Evolutionary conservation across 768 basidiomycete species (phyloP), one percentile per base, ranked within the genome.

Genomic region (Mycena polygramma): DNA sequence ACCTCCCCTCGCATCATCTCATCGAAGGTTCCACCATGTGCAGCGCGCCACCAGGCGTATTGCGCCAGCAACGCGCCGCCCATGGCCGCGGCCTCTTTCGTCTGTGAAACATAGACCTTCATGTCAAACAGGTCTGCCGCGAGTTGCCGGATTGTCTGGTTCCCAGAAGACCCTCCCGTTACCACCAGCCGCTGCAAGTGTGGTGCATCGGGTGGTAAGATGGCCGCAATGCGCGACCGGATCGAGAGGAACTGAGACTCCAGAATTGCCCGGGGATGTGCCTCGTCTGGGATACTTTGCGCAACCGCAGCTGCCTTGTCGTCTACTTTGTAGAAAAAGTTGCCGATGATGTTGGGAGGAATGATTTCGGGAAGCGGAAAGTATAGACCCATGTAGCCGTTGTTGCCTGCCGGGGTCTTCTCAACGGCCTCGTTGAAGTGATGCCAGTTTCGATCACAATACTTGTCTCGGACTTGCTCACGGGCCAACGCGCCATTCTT

Each of bases 301-400:
- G 82, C 73, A 5, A 73, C 54, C 24, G 81, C 76, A 2, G 78
- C 77, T 51, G 68, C 76, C 41, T 75, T 69, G 11, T 73, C 74
- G 53, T 77, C 57, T 15, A 81, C 74, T 30, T 80, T 79, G 26
- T 80, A 79, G 82, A 92, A 94, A 79, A 87, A 85, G 80, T 90
- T 86, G n/a, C 95, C 95, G 10, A 86, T 78, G 9, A 94, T 91
- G 64, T 88, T 88, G 20, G 90, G 89, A 4, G 95, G 95, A 67
- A 97, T 95, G 79, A 97, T 97, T 80, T 97, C 95, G 17, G 90
- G 92, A 35, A 94, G 85, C 1, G 91, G 91, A 81, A 94, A 96
- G 83, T 94, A 95, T 76, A 95, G 88, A 4, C 92, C 93, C 71
- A 90, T 79, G 70, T 84, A 79, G 2, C 90, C 91, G 72, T 85